These are phyloP conservation scores for Schwanniomyces polymorphus DNA, from an alignment of 805 yeast genomes.

Conservation along the genomic window DNA sequence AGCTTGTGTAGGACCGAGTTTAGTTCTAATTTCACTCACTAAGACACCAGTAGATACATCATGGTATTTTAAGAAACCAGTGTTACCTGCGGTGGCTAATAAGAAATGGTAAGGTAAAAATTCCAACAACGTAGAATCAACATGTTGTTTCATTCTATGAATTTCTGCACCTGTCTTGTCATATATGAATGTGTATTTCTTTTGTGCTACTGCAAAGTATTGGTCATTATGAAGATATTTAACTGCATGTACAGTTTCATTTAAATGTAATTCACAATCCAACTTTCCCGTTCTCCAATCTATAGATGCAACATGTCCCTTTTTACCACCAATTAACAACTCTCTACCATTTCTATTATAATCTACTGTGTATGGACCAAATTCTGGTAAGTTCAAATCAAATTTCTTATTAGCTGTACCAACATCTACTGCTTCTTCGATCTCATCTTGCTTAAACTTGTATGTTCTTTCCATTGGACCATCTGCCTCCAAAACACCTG, in stretches of 20 bases:
- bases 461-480: slow-evolving; percentile 87
- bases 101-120: slow-evolving; percentile 92
- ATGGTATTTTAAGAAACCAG: slow-evolving; percentile 88
- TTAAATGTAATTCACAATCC: slow-evolving; percentile 77
- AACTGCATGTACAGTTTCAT: slow-evolving; percentile 89
- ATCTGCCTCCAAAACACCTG: slow-evolving; percentile 89
- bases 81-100: slow-evolving; percentile 82
- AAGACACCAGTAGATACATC: slow-evolving; percentile 92
- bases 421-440: slow-evolving; percentile 71
- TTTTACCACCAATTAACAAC: slow-evolving; percentile 78
- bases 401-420: slow-evolving; percentile 74
- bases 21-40: slow-evolving; percentile 82
- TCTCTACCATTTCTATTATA: slow-evolving; percentile 88
- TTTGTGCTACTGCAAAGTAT: slow-evolving; percentile 95
- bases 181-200: slow-evolving; percentile 88
- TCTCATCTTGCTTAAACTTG: slow-evolving; percentile 80
- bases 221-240: slow-evolving; percentile 91
- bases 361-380: slow-evolving; percentile 84
- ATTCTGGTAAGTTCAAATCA: slow-evolving; percentile 67
- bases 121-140: slow-evolving; percentile 79
- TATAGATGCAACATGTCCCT: slow-evolving; percentile 94
- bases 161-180: slow-evolving; percentile 89
- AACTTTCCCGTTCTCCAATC: slow-evolving; percentile 91
- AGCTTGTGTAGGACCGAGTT: slow-evolving; percentile 84
- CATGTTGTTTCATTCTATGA: slow-evolving; percentile 87